Conservation (phyloP, 768 basidiomycete species). For the Pisolithus sp. region DNA sequence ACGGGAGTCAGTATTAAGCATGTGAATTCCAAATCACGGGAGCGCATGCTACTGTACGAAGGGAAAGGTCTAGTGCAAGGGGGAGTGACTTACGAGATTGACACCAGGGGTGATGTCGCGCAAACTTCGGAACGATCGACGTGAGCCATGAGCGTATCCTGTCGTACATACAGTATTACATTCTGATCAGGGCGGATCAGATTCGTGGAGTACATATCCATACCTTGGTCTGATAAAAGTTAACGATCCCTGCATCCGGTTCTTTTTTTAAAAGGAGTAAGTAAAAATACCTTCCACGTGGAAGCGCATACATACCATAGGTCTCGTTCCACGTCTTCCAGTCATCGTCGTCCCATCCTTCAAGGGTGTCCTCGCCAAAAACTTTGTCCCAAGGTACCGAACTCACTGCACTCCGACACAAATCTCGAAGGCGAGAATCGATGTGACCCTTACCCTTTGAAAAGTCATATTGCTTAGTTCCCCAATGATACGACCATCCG, state of each 20-base stretch:
- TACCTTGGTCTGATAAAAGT: constrained; percentile 86
- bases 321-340: constrained; percentile 73
- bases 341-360: constrained; percentile 48
- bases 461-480: constrained; percentile 92
- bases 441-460: constrained; percentile 60
- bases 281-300: neutral
- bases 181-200: no score
- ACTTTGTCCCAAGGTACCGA: constrained; percentile 67
- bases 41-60: neutral
- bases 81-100: constrained; percentile 69
- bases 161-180: neutral
- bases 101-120: constrained; percentile 86
- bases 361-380: constrained; percentile 29
- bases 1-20: neutral
- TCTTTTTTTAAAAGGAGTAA: constrained; percentile 37
- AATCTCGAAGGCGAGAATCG: constrained; percentile 42
- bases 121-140: constrained; percentile 97
- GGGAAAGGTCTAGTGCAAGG: neutral
- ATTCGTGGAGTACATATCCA: neutral
- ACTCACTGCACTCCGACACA: constrained; percentile 60
- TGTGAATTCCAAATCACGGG: neutral
- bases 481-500: constrained; percentile 97
- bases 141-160: constrained; percentile 94
- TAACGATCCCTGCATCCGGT: constrained; percentile 95
- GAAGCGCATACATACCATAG: constrained; percentile 53